These are phyloP conservation scores for Alternaria novae-zelandiae DNA, from an alignment of 2,329 filamentous ascomycete genomes.

Conservation along the genomic window DNA sequence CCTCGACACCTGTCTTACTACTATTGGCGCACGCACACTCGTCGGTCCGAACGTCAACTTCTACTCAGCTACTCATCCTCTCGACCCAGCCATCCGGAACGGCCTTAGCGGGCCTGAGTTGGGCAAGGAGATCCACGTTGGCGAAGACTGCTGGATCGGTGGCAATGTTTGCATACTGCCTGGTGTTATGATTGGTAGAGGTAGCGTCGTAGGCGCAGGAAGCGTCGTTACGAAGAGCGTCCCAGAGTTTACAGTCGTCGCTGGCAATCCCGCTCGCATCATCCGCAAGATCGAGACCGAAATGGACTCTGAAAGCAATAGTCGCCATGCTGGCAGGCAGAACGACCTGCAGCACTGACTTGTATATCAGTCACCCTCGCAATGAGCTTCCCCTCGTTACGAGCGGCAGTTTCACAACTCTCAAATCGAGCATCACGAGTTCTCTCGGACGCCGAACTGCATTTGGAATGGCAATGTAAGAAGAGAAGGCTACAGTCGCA, in stretches of 20 bases:
- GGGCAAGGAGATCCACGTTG: conserved; percentile 76
- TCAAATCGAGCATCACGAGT: background rate
- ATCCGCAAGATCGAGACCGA: conserved; percentile 57
- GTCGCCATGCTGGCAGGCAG: background rate
- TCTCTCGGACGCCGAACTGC: background rate
- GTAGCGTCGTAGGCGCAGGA: conserved; percentile 77
- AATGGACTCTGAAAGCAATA: conserved; percentile 36
- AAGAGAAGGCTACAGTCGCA: background rate
- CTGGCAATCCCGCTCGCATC: conserved; percentile 70
- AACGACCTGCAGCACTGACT: background rate
- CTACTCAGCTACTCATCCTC: conserved; percentile 76
- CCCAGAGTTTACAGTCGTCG: conserved; percentile 68
- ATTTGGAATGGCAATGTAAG: background rate
- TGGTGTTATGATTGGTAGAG: conserved; percentile 78
- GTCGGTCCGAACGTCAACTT: conserved; percentile 80
- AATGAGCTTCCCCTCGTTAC: background rate
- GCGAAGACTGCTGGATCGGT: conserved; percentile 68
- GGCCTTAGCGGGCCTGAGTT: conserved; percentile 76
- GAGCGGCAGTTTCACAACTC: background rate
- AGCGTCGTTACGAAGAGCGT: conserved; percentile 84
- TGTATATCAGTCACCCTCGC: background rate
- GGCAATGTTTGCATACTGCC: conserved; percentile 66
- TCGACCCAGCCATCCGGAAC: conserved; percentile 76
- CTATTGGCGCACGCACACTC: conserved; percentile 77
- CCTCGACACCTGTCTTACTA: conserved; percentile 77